A percentile compares a stretch with the other conserved stretches of the same genome.
These are phyloP conservation scores for Drosera spatulata DNA, from an alignment of 179 eudicot genomes.

Conservation along the genomic window DNA sequence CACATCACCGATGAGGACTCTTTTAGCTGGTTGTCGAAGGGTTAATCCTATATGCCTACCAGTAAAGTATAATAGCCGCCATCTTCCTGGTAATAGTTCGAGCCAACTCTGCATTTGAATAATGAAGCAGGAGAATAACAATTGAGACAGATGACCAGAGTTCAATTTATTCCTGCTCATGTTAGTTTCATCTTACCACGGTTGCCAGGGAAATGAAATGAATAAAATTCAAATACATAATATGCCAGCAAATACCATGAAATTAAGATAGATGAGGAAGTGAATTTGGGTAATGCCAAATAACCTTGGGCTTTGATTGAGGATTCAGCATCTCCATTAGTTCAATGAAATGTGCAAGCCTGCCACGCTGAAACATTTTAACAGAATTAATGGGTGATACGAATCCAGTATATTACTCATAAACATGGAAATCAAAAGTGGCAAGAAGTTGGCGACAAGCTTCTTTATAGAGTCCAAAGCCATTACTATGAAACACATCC, in stretches of 20 bases:
- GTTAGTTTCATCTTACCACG: too few relatives aligned
- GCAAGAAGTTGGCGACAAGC: too few relatives aligned
- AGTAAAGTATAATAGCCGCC: conserved; percentile 83
- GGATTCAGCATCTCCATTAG: conserved; percentile 94
- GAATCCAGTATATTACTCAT: too few relatives aligned
- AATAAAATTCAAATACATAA: too few relatives aligned
- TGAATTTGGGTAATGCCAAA: not conserved
- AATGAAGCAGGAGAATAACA: not conserved
- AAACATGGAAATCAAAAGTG: too few relatives aligned
- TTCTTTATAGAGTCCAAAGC: too few relatives aligned
- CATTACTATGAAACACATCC: too few relatives aligned
- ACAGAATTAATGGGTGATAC: too few relatives aligned
- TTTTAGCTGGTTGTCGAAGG: conserved; percentile 52
- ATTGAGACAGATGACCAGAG: too few relatives aligned
- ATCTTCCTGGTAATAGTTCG: conserved; percentile 69
- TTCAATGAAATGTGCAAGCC: conserved; percentile 80
- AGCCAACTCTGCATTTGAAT: conserved; percentile 58
- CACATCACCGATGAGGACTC: conserved; percentile 64
- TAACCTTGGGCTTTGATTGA: conserved; percentile 76
- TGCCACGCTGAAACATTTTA: conserved; percentile 49
- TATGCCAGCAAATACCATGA: too few relatives aligned
- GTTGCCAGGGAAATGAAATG: too few relatives aligned
- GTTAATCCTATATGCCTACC: conserved; percentile 91
- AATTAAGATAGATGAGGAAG: not conserved
- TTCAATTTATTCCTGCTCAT: too few relatives aligned